Base-by-base conservation (phyloP, 2,329 filamentous ascomycete species). In the Sphaerostilbella broomeana region DNA sequence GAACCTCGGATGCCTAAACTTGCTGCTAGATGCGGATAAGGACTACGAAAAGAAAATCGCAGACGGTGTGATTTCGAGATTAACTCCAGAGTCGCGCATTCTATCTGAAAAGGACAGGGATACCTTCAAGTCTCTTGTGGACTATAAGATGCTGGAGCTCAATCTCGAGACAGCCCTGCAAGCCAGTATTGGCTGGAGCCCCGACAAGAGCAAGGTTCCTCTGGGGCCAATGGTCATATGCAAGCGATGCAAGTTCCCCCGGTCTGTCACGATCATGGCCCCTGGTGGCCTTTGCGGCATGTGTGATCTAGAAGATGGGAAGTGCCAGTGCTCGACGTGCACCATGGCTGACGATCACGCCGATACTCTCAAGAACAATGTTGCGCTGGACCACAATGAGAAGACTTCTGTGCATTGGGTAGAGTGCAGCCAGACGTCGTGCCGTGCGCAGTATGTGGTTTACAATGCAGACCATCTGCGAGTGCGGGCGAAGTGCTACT, bases 201-300 rank as follows among this genome's bases (percentile, higher is more conserved):
- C 70, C 3, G 44, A 64, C 2, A 73, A 71, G 57, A 60, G 56
- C 11, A 60, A 57, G 42, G 54, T 59, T 1, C 53, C 61, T 0
- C 47, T 72, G n/a, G 70, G 70, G 2, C 66, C 67, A 0, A 40
- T 67, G 0, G 58, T 59, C 3, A 45, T 57, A 3, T 73, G 70
- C 51, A 58, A 51, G 21, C 42, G 31, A 11, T 73, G 69, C 51
- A 47, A 61, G 13, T 62, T 63, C 38, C 66, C 70, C 7, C 62
- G 70, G 5, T 73, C 70, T 0, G 68, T 73, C 13, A 71, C 69
- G 6, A 55, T 72, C 9, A 73, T 73, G 70, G 58, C 55, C 1
- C 16, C 44, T 1, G 46, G 55, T 7, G 54, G 57, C 1, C 34
- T 60, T 10, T 73, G 69, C 38, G 69, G 69, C 3, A 38, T 67